Evolutionary conservation across 1,139 yeast genomes (phyloP).

Genomic region (Yamadazyma trypodendri): DNA sequence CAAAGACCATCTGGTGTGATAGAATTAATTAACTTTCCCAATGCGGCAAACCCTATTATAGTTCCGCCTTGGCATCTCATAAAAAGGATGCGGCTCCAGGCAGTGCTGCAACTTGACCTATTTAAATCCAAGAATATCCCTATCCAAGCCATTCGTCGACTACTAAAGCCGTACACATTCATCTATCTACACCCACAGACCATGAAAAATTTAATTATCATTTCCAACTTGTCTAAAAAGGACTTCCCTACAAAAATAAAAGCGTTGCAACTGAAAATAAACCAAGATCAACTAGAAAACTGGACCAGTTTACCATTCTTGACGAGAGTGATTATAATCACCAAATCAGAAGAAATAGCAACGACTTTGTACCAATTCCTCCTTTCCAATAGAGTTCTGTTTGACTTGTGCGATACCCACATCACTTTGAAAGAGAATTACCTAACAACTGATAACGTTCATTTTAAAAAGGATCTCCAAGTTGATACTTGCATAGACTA

Average conservation of each 20-base stretch:
- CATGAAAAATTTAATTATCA: slow-evolving; percentile 16
- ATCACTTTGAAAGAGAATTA: slow-evolving; percentile 15
- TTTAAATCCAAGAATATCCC: neutral
- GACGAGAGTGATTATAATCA: slow-evolving; percentile 40
- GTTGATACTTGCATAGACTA: slow-evolving; percentile 15
- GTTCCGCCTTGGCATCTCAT: neutral
- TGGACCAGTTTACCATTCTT: slow-evolving; percentile 49
- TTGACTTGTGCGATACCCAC: slow-evolving; percentile 11
- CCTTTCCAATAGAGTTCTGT: slow-evolving; percentile 8
- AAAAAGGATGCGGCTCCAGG: neutral
- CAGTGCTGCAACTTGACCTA: neutral
- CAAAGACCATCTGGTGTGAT: no score
- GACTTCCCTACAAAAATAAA: slow-evolving; percentile 10
- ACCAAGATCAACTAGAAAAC: slow-evolving; percentile 16
- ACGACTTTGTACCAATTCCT: slow-evolving; percentile 22
- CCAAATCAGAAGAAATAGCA: slow-evolving; percentile 34
- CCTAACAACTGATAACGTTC: slow-evolving; percentile 6
- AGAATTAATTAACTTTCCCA: neutral
- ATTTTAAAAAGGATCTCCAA: slow-evolving; percentile 9
- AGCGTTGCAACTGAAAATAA: slow-evolving; percentile 6
- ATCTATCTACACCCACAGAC: no score
- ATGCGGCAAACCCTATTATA: neutral
- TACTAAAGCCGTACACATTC: no score
- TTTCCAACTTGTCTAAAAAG: slow-evolving; percentile 11
- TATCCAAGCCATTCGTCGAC: no score